Base-by-base conservation (phyloP, 441 rosid species). In the Biscutella laevigata region DNA sequence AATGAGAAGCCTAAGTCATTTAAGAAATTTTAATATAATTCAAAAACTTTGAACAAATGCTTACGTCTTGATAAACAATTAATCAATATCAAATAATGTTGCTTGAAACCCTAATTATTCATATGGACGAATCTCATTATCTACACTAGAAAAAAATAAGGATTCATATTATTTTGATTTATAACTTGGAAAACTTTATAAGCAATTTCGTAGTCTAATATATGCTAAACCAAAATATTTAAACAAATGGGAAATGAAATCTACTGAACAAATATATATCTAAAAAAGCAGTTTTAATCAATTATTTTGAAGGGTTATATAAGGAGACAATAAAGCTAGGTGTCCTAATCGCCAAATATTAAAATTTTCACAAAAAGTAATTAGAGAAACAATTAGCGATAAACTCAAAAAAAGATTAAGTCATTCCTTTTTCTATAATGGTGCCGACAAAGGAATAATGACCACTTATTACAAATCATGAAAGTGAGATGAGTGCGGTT, bases 371-470 rank as follows among this genome's bases (percentile, higher is more conserved):
- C n/a, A 57, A 56, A 57, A 64, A 56, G 39, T 41, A 19, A 40
- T 5, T n/a, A 64, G 24, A 46, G 32, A 32, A 64, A 41, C 45
- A 33, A 64, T 40, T 25, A 48, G 68, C 30, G 38, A 55, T 47
- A 56, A 33, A n/a, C 50, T 27, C 51, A 13, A 54, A 64, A 37
- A 20, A 56, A 63, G 25, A 45, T 25, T 47, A 56, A 57, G 57
- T 45, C 58, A 48, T 48, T 26, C 38, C 39, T 64, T 64, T 64
- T 20, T 4, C 6, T 1, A 9, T 30, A 42, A 29, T 41, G 64
- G 25, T 65, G 64, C 69, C 69, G 64, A 65, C 69, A 65, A 65
- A 13, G 28, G 48, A 65, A 65, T 65, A 53, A 57, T 57, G 29
- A 50, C 69, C 54, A 42, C 57, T 50, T 36, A 57, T 50, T 37